These are phyloP conservation scores for Calonectria pseudoturangicola DNA, from an alignment of 2,329 filamentous ascomycete genomes.

Conservation along the genomic window DNA sequence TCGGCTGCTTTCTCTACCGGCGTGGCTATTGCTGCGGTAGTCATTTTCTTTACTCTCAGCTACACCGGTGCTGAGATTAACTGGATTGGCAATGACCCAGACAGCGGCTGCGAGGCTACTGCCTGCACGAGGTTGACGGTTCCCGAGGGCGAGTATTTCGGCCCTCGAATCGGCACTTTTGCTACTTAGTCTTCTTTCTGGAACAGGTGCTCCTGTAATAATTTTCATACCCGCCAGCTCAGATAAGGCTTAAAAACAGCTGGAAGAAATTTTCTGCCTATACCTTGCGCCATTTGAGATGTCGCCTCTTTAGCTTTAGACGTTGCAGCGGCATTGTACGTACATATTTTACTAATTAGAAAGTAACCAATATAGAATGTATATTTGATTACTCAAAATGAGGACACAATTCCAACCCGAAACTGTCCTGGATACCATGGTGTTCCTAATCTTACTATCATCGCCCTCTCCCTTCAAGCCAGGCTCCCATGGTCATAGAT, in stretches of 20 bases:
- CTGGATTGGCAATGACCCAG: conserved; percentile 67
- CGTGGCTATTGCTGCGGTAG: conserved; percentile 67
- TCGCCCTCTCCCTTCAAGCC: conserved; percentile 7
- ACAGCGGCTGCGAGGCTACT: conserved; percentile 54
- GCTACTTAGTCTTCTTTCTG: conserved; percentile 2
- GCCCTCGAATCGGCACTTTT: conserved; percentile 50
- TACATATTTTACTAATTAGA: conserved; percentile 17
- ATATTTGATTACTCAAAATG: background rate
- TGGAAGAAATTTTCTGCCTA: background rate
- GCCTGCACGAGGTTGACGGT: conserved; percentile 50
- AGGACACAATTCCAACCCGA: background rate
- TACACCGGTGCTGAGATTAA: conserved; percentile 60
- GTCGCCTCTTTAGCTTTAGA: background rate
- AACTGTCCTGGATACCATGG: too few species aligned
- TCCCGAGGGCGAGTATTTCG: conserved; percentile 56
- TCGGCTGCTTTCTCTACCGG: conserved; percentile 67
- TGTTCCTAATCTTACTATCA: background rate
- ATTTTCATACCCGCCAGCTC: background rate
- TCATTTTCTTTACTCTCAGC: conserved; percentile 70
- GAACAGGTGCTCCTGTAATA: too few species aligned
- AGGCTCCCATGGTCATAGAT: conserved; percentile 34
- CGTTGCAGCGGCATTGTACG: background rate
- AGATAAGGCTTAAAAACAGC: background rate
- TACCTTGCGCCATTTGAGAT: background rate
- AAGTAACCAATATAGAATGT: background rate